Evolutionary conservation across 768 basidiomycete species (phyloP).

Genomic region (Boletus tylopilopsis): DNA sequence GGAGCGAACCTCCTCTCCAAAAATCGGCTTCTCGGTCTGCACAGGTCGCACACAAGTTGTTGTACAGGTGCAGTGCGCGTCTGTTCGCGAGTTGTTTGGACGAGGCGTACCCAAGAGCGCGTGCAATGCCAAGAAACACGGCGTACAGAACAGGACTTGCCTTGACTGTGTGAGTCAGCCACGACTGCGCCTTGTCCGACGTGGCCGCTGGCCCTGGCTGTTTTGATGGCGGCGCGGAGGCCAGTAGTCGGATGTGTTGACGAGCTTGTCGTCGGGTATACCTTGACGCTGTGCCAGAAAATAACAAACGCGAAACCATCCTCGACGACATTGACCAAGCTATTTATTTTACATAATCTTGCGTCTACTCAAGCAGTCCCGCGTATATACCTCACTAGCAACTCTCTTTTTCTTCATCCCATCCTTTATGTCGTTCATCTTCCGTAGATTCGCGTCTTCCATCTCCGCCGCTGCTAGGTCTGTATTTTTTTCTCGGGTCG

Average conservation of each 20-base stretch:
- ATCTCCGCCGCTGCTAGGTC: slow-evolving; percentile 27
- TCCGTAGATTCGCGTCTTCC: slow-evolving; percentile 50
- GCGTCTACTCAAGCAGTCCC: no score
- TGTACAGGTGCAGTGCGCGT: slow-evolving; percentile 56
- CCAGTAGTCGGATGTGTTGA: slow-evolving; percentile 11
- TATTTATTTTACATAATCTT: slow-evolving; percentile 9
- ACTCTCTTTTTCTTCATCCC: slow-evolving; percentile 23
- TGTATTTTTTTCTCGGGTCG: not conserved
- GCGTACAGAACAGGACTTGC: slow-evolving; percentile 44
- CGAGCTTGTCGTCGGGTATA: slow-evolving; percentile 5
- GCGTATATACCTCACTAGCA: slow-evolving; percentile 4
- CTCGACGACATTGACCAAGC: not conserved
- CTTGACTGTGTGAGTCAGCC: slow-evolving; percentile 55
- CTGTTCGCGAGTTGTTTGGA: slow-evolving; percentile 58
- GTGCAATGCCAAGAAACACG: slow-evolving; percentile 46
- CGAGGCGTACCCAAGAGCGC: slow-evolving; percentile 55
- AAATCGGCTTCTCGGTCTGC: slow-evolving; percentile 59
- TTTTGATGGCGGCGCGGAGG: slow-evolving; percentile 8
- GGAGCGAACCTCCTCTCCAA: slow-evolving; percentile 60
- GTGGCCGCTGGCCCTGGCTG: not conserved
- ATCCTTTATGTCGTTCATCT: slow-evolving; percentile 44
- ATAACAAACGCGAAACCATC: slow-evolving; percentile 16
- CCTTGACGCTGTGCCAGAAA: slow-evolving; percentile 5
- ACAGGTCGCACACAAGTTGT: slow-evolving; percentile 48
- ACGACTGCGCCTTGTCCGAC: slow-evolving; percentile 34